Conservation (phyloP, 176 grass and related monocot genomes). For the Oryza meyeriana region DNA sequence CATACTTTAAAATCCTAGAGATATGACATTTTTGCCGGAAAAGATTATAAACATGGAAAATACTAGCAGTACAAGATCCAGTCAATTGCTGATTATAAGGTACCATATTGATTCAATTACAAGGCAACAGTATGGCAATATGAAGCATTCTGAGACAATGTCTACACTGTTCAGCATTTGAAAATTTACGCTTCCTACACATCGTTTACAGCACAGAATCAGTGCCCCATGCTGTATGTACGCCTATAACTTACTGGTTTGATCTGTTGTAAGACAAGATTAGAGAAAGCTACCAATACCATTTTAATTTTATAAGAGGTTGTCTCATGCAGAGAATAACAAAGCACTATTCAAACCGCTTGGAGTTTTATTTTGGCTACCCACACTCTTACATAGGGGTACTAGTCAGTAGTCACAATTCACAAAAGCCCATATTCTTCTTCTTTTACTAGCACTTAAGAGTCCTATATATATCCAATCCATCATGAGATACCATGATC, state of each 20-base stretch:
- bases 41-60: slow-evolving; percentile 14
- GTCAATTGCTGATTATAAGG: not conserved
- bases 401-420: not conserved
- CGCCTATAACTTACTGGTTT: not conserved
- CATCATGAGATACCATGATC: not conserved
- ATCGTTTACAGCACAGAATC: slow-evolving; percentile 16
- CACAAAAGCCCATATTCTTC: not conserved
- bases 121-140: slow-evolving; percentile 2
- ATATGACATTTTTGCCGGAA: not conserved
- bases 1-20: not conserved
- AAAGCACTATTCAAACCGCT: not conserved
- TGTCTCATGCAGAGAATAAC: not conserved
- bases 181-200: not conserved
- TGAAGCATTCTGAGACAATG: not conserved
- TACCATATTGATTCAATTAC: not conserved
- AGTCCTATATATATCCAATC: slow-evolving; percentile 11
- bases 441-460: not conserved
- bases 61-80: slow-evolving; percentile 3
- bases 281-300: not conserved
- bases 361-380: not conserved
- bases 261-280: not conserved
- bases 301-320: not conserved
- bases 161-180: not conserved
- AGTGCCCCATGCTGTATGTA: not conserved
- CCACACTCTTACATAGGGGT: not conserved